Evolutionary conservation across 208 protist genomes (phyloP).

Genomic region (Kentomonas sorsogonicus): DNA sequence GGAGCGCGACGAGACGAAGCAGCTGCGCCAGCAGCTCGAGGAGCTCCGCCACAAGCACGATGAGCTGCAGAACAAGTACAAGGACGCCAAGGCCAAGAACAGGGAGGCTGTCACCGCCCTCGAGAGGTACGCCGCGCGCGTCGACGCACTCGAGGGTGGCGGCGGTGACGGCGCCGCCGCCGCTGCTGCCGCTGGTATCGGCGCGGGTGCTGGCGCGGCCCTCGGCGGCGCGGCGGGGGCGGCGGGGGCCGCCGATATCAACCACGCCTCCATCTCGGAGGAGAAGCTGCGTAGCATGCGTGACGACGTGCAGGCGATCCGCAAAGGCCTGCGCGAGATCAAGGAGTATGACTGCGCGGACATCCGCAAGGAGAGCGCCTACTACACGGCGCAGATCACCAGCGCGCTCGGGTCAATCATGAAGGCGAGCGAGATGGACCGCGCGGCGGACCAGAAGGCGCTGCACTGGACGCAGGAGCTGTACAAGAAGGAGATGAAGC

Average conservation of each 20-base stretch:
- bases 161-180: conserved; percentile 3
- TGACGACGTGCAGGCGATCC: conserved; percentile 39
- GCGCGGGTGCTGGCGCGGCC: conserved; percentile 10
- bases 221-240: conserved; percentile 6
- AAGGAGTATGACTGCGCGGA: conserved; percentile 58
- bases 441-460: conserved; percentile 64
- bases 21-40: conserved; percentile 68
- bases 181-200: conserved; percentile 3
- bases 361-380: conserved; percentile 56
- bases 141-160: conserved; percentile 49
- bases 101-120: conserved; percentile 61
- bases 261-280: conserved; percentile 13
- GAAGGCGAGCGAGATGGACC: conserved; percentile 62
- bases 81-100: conserved; percentile 88
- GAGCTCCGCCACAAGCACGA: conserved; percentile 75
- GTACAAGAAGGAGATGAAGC: conserved; percentile 88
- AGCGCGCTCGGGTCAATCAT: conserved; percentile 71
- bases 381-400: conserved; percentile 61
- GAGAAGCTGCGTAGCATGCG: conserved; percentile 49
- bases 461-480: conserved; percentile 86
- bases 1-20: conserved; percentile 51
- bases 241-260: background rate
- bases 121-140: conserved; percentile 57
- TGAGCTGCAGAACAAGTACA: conserved; percentile 89
- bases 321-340: conserved; percentile 62